These are phyloP conservation scores for Mentha longifolia DNA, from an alignment of 257 asterid genomes.

Conservation along the genomic window DNA sequence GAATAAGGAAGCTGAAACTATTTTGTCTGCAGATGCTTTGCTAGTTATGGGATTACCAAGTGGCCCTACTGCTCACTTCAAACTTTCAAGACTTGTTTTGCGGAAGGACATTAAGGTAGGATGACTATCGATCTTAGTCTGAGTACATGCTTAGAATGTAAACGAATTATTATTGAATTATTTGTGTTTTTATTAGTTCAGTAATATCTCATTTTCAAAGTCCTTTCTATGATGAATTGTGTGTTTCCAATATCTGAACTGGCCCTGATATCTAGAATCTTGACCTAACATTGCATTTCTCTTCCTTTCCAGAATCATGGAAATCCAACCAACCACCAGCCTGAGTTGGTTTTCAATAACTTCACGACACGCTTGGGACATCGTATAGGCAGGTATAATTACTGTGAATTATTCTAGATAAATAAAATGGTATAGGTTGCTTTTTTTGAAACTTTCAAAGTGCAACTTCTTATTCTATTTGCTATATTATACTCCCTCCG, in stretches of 20 bases:
- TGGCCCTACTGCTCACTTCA: conserved; percentile 98
- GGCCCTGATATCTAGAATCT: conserved; percentile 13
- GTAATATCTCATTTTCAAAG: background rate
- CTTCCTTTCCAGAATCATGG: conserved; percentile 75
- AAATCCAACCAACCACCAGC: conserved; percentile 90
- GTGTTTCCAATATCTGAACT: conserved; percentile 12
- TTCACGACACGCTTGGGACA: conserved; percentile 97
- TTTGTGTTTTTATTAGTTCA: background rate
- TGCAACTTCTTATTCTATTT: conserved; percentile 14
- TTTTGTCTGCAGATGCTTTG: conserved; percentile 70
- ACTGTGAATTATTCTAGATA: conserved; percentile 11
- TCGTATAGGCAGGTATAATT: conserved; percentile 83
- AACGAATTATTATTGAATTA: background rate
- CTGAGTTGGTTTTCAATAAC: conserved; percentile 82
- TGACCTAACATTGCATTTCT: conserved; percentile 20
- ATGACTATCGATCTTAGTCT: background rate
- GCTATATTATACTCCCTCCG: no score
- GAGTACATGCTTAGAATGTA: background rate
- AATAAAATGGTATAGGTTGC: background rate
- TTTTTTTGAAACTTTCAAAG: background rate
- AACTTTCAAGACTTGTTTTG: conserved; percentile 78
- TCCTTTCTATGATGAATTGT: background rate
- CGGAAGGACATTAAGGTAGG: conserved; percentile 90
- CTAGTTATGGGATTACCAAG: conserved; percentile 75
- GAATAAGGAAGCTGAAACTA: conserved; percentile 12